Conservation (phyloP, 2,329 filamentous ascomycete genomes). For the Diaporthe vaccinii region DNA sequence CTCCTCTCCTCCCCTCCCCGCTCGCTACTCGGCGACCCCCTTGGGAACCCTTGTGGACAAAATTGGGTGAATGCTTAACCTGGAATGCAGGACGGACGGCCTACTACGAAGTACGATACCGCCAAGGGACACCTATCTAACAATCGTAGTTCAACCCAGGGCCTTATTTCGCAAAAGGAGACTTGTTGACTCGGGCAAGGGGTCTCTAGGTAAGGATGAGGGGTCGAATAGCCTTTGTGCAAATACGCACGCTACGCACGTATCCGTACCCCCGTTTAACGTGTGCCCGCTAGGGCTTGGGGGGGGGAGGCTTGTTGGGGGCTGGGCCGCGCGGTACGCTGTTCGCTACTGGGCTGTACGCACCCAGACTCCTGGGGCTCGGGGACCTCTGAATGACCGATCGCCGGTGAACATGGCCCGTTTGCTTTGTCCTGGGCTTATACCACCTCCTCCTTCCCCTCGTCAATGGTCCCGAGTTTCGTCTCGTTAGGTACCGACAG, state of each 20-base stretch:
- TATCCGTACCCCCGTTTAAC: not conserved
- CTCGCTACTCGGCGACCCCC: not conserved
- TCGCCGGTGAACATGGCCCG: not conserved
- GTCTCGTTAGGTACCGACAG: not conserved
- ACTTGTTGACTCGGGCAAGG: constrained; percentile 4
- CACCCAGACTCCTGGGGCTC: constrained; percentile 6
- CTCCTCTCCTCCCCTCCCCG: not conserved
- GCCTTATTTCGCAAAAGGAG: not conserved
- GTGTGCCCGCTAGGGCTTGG: constrained; percentile 2
- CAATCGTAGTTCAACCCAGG: not conserved
- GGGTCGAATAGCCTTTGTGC: constrained; percentile 17
- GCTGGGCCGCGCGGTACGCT: constrained; percentile 11
- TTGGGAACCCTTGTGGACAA: too few relatives aligned
- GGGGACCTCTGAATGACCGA: constrained; percentile 10
- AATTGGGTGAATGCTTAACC: not conserved
- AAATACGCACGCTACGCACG: constrained; percentile 12
- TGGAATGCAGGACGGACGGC: not conserved
- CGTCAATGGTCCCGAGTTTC: not conserved
- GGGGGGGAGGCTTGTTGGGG: not conserved
- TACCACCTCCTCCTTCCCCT: not conserved
- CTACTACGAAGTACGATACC: not conserved
- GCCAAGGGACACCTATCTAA: not conserved
- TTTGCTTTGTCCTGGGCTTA: not conserved
- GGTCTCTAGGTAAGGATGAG: not conserved
- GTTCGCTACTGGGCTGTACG: not conserved